A percentile compares a stretch with the other conserved stretches of the same genome.
Evolutionary conservation across 495 filamentous ascomycete species (phyloP).

Genomic region (Apodospora peruviana): DNA sequence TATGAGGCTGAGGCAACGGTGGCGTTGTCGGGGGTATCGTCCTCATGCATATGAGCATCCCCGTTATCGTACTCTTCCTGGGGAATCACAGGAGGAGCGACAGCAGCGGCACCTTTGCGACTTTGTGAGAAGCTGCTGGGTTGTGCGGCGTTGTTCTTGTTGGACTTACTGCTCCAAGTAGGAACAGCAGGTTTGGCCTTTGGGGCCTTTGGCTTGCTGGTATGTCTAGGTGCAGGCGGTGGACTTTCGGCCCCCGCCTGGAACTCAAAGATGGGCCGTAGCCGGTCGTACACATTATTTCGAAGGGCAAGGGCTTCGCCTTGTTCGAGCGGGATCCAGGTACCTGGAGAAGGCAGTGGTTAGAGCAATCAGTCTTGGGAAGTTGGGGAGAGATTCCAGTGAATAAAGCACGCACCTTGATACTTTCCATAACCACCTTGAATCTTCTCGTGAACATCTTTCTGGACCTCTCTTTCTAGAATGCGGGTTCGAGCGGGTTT

Average conservation of each 20-base stretch:
- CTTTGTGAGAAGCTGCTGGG: slow-evolving; percentile 12
- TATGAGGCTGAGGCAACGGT: slow-evolving; percentile 77
- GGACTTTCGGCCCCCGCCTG: slow-evolving; percentile 79
- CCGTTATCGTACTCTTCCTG: slow-evolving; percentile 43
- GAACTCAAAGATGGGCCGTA: slow-evolving; percentile 85
- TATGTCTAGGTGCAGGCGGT: slow-evolving; percentile 90
- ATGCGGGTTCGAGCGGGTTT: slow-evolving; percentile 93
- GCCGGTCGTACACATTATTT: slow-evolving; percentile 75
- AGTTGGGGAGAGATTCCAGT: neutral
- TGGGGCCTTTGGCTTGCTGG: slow-evolving; percentile 65
- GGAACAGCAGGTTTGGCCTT: slow-evolving; percentile 52
- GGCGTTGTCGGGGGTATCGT: slow-evolving; percentile 74
- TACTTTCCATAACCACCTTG: slow-evolving; percentile 99
- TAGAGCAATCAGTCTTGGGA: neutral
- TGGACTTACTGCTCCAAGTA: slow-evolving; percentile 44
- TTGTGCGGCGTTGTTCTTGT: slow-evolving; percentile 11
- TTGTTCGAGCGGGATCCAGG: slow-evolving; percentile 87
- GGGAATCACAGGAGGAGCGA: slow-evolving; percentile 1
- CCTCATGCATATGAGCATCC: slow-evolving; percentile 61
- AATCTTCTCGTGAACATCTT: slow-evolving; percentile 92
- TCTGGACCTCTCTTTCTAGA: slow-evolving; percentile 93
- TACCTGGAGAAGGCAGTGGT: slow-evolving; percentile 52
- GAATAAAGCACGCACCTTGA: slow-evolving; percentile 55
- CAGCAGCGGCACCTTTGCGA: slow-evolving; percentile 18
- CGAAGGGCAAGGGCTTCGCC: slow-evolving; percentile 76